Evolutionary conservation across 371 early-diverging fungal genomes (phyloP).

Genomic region (Mortierella sp.): DNA sequence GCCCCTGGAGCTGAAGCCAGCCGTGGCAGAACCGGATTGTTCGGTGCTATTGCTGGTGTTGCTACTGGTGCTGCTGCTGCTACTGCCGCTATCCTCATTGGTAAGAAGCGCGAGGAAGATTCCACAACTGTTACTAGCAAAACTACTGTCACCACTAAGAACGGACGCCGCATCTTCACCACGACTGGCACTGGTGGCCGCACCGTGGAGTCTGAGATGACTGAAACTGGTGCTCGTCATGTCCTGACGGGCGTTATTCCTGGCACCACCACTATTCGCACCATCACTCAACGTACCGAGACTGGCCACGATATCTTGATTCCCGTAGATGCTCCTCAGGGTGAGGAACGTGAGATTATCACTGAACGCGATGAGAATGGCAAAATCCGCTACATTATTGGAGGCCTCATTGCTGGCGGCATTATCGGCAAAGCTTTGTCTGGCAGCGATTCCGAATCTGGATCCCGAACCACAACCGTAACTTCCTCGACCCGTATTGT

Average conservation of each 20-base stretch:
- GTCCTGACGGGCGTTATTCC: slow-evolving; percentile 33
- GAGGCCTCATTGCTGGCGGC: slow-evolving; percentile 37
- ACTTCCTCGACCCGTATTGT: slow-evolving; percentile 44
- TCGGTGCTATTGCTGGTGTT: slow-evolving; percentile 22
- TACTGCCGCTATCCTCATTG: slow-evolving; percentile 15
- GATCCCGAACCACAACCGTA: slow-evolving; percentile 15
- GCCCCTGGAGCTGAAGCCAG: neutral
- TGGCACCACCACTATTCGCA: slow-evolving; percentile 36
- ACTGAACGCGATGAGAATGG: slow-evolving; percentile 40
- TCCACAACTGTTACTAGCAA: neutral
- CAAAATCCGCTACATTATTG: slow-evolving; percentile 47
- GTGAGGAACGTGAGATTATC: slow-evolving; percentile 41
- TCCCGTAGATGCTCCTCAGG: slow-evolving; percentile 39
- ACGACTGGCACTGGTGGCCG: slow-evolving; percentile 43
- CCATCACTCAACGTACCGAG: slow-evolving; percentile 42
- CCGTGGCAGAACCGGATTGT: slow-evolving; percentile 7
- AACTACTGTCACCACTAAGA: slow-evolving; percentile 24
- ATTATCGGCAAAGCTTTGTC: slow-evolving; percentile 11
- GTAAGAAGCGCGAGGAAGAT: slow-evolving; percentile 4
- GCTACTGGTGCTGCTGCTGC: slow-evolving; percentile 23
- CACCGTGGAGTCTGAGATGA: slow-evolving; percentile 40
- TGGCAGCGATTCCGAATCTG: slow-evolving; percentile 18
- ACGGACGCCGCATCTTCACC: neutral
- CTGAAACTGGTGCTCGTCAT: slow-evolving; percentile 40
- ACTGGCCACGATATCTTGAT: slow-evolving; percentile 38